Percentiles rank a stretch among this genome's conserved stretches.
These are phyloP conservation scores for Incumbomyces lentus DNA, from an alignment of 2,329 filamentous ascomycete genomes.

Conservation along the genomic window DNA sequence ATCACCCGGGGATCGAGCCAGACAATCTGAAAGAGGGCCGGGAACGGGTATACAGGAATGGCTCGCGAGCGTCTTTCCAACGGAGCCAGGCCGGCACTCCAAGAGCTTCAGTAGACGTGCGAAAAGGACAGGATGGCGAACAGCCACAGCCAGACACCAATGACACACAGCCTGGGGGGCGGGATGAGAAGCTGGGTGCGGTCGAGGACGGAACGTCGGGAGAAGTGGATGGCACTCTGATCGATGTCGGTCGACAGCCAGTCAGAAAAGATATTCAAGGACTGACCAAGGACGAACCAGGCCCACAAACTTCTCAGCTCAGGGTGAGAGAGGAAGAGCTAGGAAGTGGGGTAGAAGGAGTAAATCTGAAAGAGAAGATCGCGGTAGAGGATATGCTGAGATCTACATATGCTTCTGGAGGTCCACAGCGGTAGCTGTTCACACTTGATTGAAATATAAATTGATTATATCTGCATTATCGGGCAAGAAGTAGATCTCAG, in stretches of 20 bases:
- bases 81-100: background rate
- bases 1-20: constrained; percentile 11
- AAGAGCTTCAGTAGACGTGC: background rate
- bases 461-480: background rate
- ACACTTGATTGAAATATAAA: no score
- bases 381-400: constrained; percentile 10
- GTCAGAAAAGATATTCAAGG: background rate
- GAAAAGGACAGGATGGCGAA: background rate
- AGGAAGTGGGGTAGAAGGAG: background rate
- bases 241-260: background rate
- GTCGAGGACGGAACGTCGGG: background rate
- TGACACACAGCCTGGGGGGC: background rate
- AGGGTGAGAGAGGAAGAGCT: background rate
- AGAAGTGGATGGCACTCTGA: background rate
- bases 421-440: background rate
- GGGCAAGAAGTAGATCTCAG: background rate
- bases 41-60: constrained; percentile 3
- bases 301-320: background rate
- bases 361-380: constrained; percentile 7
- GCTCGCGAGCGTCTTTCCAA: background rate
- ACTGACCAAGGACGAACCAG: background rate
- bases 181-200: constrained; percentile 1
- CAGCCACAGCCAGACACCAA: background rate
- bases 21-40: constrained; percentile 9
- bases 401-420: constrained; percentile 1